Conservation (phyloP, 2,329 filamentous ascomycete species). For the Dactylellina drechsleri region DNA sequence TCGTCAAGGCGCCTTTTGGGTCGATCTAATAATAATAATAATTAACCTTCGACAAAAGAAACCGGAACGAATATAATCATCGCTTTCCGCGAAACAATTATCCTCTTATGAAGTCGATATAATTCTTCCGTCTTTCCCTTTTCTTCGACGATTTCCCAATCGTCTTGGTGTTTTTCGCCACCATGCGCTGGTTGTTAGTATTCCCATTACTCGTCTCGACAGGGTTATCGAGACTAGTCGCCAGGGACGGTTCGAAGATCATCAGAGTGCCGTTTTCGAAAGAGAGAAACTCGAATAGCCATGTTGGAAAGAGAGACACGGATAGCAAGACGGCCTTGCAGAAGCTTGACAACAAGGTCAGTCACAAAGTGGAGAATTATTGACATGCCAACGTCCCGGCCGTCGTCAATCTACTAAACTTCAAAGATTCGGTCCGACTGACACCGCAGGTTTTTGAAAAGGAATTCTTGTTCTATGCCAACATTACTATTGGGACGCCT, state of each 20-base stretch:
- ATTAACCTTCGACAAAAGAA: constrained; percentile 7
- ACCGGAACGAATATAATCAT: constrained; percentile 5
- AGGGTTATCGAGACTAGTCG: constrained; percentile 34
- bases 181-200: constrained; percentile 45
- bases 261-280: constrained; percentile 52
- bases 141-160: constrained; percentile 32
- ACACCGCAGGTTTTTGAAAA: constrained; percentile 34
- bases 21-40: constrained; percentile 5
- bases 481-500: constrained; percentile 71
- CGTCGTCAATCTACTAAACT: neutral
- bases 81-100: constrained; percentile 43
- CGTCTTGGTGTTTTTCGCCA: constrained; percentile 24
- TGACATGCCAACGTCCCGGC: neutral
- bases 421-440: constrained; percentile 27
- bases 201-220: constrained; percentile 35
- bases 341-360: constrained; percentile 57
- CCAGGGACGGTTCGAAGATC: constrained; percentile 46
- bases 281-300: constrained; percentile 16
- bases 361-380: neutral
- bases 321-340: constrained; percentile 55
- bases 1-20: constrained; percentile 18
- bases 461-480: constrained; percentile 66
- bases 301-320: constrained; percentile 26
- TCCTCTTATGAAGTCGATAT: constrained; percentile 55
- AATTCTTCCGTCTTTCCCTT: constrained; percentile 37